Base-by-base conservation (phyloP, 2,329 filamentous ascomycete genomes). In the Raffaelea deltoideospora region DNA sequence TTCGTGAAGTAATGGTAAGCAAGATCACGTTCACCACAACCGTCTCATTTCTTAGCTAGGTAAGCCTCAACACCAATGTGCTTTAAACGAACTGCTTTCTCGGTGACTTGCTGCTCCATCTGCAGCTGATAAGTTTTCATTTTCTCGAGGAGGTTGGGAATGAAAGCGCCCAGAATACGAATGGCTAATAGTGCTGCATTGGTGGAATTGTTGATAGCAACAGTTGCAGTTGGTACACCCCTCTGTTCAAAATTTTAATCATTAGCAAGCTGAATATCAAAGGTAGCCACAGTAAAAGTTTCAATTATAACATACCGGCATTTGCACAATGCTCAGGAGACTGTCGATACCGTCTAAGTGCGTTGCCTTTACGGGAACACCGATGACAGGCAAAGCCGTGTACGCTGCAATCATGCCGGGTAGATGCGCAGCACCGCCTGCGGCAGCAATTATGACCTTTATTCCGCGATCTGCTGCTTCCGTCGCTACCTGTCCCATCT, bases 141-240 rank as follows among this genome's bases (percentile, higher is more conserved):
- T n/a, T n/a, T n/a, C n/a, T n/a, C n/a, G n/a, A n/a, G n/a, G n/a
- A n/a, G n/a, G n/a, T n/a, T n/a, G n/a, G n/a, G n/a, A n/a, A n/a
- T n/a, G n/a, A n/a, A n/a, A n/a, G 35, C 11, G 26, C 26, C 35
- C n/a, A 37, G 28, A 14, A 37, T 37, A 19, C 18, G 15, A n/a
- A 47, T 37, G 4, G 45, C 45, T 30, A 47, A 31, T 20, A 47
- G 37, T 2, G 43, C 45, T 5, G 81, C 81, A 48, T 86, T 87
- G 38, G 79, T 79, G 19, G 76, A 79, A 58, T 86, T 86, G 56
- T 84, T 83, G 54, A 86, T 84, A 10, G 74, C 80, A 4, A 87
- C 79, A 0, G 79, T 85, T 6, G 80, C 79, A 13, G 78, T 76
- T 10, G 81, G 43, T 5, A 45, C 41, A 15, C 43, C 43, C 48